These are phyloP conservation scores for Blepharisma stoltei DNA, from an alignment of 73 alveolate species.

Conservation along the genomic window DNA sequence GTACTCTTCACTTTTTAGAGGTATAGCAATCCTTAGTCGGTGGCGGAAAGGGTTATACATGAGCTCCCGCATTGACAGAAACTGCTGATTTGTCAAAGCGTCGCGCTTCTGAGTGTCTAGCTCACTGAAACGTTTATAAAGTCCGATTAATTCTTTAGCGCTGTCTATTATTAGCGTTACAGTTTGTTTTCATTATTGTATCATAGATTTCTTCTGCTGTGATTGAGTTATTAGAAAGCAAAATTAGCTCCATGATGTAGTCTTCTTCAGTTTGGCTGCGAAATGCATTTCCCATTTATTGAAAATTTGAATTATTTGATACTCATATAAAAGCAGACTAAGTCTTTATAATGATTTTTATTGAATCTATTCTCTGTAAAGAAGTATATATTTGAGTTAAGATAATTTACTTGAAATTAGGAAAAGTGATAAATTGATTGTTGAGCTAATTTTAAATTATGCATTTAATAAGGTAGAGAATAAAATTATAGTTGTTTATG, in stretches of 20 bases:
- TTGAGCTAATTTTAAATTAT: no score
- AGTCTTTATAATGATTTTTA: no score
- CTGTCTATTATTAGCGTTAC: not conserved
- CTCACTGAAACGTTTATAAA: not conserved
- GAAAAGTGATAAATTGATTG: no score
- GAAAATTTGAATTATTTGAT: not conserved
- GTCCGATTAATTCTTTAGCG: not conserved
- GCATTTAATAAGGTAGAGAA: no score
- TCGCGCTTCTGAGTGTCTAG: not conserved
- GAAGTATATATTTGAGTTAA: no score
- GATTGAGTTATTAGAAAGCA: not conserved
- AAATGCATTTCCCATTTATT: slow-evolving; percentile 11
- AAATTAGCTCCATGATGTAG: not conserved
- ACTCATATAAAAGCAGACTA: no score
- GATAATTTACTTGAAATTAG: no score
- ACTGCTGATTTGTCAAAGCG: not conserved
- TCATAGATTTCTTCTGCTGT: not conserved
- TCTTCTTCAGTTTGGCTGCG: slow-evolving; percentile 1
- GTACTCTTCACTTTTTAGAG: not conserved
- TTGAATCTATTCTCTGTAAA: no score
- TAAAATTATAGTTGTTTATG: no score
- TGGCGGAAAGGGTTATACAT: slow-evolving; percentile 18
- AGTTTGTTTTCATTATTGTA: slow-evolving; percentile 4
- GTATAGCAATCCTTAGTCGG: not conserved
- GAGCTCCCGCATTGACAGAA: slow-evolving; percentile 4